Base-by-base conservation (phyloP, 768 basidiomycete species). In the Tricholoma bakamatsutake region DNA sequence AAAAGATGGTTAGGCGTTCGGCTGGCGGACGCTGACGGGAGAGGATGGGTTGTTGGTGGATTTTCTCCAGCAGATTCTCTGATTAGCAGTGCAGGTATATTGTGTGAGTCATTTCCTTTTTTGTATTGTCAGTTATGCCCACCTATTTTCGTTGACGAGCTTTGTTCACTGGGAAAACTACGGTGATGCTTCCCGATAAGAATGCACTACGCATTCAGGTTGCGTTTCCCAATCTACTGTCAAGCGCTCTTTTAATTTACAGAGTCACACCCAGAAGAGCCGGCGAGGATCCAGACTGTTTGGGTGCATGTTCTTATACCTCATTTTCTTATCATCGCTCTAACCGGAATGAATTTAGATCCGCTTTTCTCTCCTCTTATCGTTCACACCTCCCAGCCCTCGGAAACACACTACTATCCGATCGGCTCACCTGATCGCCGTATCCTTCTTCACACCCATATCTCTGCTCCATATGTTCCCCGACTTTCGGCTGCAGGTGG, bases 321-420 rank as follows among this genome's bases (percentile, higher is more conserved):
- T 50, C 35, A 27, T 48, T 35, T 56, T 12, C 6, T 53, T 37
- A 46, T 37, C 28, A 31, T 31, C 31, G 52, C 42, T 39, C 50
- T 62, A 9, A 64, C 31, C 5, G 17, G 47, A 58, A 55, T 54
- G 31, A 8, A 34, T 54, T 48, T 58, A 87, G 87, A 74, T 37
- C 63, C 79, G 1, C 64, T 84, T 5, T 71, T 91, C 39, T 72
- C 81, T 5, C 88, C 90, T 2, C 69, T 93, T n/a, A 71, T 93
- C 11, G 70, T 79, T 30, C 86, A 92, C 56, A 74, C 74, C 0
- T 83, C 89, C 0, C 72, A 79, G 50, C 64, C 73, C 1, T 69
- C 76, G 9, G 90, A 92, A 70, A 80, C 81, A 0, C 84, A 90
- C 64, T 89, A 88, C 61, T 83, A 80, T 66, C 80, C 84, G 30